Conservation (phyloP, 305 asterid genomes). For the Stenogyne calaminthoides region DNA sequence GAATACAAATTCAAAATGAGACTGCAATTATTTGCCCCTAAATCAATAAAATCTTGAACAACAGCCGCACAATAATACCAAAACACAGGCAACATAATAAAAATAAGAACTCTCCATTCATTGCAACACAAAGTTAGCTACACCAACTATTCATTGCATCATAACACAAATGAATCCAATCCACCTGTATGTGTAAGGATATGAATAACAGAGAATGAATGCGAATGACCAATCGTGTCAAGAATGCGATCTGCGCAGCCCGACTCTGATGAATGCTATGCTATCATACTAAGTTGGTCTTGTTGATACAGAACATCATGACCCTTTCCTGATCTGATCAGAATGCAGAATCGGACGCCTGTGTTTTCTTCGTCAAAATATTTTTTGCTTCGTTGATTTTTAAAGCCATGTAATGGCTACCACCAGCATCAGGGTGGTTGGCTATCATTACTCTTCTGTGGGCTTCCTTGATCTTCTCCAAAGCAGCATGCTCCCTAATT, state of each 20-base stretch:
- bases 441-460: conserved; percentile 85
- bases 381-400: conserved; percentile 89
- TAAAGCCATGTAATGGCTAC: conserved; percentile 87
- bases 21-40: background rate
- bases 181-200: background rate
- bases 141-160: background rate
- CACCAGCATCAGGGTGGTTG: conserved; percentile 91
- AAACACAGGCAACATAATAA: no score
- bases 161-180: background rate
- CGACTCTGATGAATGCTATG: background rate
- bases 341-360: conserved; percentile 48
- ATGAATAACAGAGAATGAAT: background rate
- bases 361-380: conserved; percentile 46
- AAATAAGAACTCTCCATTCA: background rate
- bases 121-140: background rate
- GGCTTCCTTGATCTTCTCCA: conserved; percentile 72
- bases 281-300: background rate
- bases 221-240: background rate
- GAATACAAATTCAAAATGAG: background rate
- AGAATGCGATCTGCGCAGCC: background rate
- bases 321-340: conserved; percentile 27
- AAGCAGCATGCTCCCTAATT: conserved; percentile 49
- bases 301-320: background rate
- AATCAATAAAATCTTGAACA: background rate
- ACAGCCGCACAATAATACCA: no score